Conservation (phyloP, 768 basidiomycete genomes). For the Mycena venus region DNA sequence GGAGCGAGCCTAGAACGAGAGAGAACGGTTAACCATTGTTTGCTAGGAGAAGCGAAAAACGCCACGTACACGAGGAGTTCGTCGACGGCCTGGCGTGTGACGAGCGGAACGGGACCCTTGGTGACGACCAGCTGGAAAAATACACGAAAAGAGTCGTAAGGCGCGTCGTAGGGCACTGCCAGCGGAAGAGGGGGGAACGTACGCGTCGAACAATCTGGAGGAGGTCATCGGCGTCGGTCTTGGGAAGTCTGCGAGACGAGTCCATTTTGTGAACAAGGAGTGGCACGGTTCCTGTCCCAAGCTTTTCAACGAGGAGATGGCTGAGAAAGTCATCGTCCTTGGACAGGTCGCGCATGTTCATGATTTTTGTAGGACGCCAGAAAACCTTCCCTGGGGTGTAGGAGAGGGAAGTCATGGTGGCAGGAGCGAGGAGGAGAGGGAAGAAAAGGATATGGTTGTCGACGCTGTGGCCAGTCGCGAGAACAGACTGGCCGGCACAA, state of each 20-base stretch:
- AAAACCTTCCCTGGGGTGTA: constrained; percentile 46
- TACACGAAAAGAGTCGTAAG: constrained; percentile 35
- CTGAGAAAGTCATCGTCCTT: constrained; percentile 93
- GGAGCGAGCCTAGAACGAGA: constrained; percentile 68
- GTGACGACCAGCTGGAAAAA: constrained; percentile 66
- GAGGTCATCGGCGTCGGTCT: constrained; percentile 77
- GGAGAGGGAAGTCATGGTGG: constrained; percentile 33
- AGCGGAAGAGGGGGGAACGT: constrained; percentile 45
- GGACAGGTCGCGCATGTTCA: constrained; percentile 92
- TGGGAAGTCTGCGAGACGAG: constrained; percentile 79
- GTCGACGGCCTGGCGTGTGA: constrained; percentile 81
- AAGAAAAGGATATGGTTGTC: constrained; percentile 3
- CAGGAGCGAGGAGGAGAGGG: constrained; percentile 32
- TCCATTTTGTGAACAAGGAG: constrained; percentile 94
- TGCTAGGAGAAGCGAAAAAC: constrained; percentile 37
- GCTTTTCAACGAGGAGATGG: constrained; percentile 90
- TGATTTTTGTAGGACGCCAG: constrained; percentile 90
- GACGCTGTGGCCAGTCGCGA: neutral
- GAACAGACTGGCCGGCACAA: constrained; percentile 30
- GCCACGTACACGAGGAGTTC: constrained; percentile 78
- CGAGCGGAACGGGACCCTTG: constrained; percentile 68
- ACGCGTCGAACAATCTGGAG: constrained; percentile 85
- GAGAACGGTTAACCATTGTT: constrained; percentile 39
- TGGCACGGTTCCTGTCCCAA: constrained; percentile 85
- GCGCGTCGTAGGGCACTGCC: constrained; percentile 41